These are phyloP conservation scores for Metschnikowia reukaufii DNA, from an alignment of 805 yeast species.

Conservation along the genomic window DNA sequence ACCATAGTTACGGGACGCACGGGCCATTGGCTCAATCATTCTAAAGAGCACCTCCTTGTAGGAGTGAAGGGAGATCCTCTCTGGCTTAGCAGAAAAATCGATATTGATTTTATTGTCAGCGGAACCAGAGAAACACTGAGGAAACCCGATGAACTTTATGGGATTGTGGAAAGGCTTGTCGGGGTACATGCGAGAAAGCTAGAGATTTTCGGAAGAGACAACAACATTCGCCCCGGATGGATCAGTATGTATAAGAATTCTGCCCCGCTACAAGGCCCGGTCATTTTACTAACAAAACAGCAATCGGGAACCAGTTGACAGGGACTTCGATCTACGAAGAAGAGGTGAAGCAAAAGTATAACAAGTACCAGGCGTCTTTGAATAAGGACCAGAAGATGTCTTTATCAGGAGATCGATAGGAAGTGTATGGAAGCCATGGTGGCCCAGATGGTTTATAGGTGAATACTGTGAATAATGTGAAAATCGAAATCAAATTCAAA, in stretches of 20 bases:
- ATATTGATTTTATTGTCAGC: constrained; percentile 76
- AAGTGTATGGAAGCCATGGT: no score
- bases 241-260: constrained; percentile 42
- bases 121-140: constrained; percentile 85
- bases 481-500: not conserved
- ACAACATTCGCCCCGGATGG: constrained; percentile 90
- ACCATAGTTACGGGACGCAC: constrained; percentile 95
- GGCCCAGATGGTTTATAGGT: no score
- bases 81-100: constrained; percentile 68
- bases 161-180: constrained; percentile 78
- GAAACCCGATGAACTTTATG: constrained; percentile 89
- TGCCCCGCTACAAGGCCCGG: not conserved
- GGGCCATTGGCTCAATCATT: constrained; percentile 96
- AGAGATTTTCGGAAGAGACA: constrained; percentile 87
- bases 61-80: constrained; percentile 79
- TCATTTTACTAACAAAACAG: constrained; percentile 19
- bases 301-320: constrained; percentile 75
- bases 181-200: constrained; percentile 76
- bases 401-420: not conserved
- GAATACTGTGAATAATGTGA: not conserved
- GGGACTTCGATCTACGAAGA: constrained; percentile 59
- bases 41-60: constrained; percentile 85
- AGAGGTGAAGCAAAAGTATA: constrained; percentile 49
- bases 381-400: constrained; percentile 3
- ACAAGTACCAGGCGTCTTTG: constrained; percentile 11